Percentiles rank a stretch among this genome's conserved stretches.
Conservation (phyloP, 2,329 filamentous ascomycete species). For the Alternaria atra region DNA sequence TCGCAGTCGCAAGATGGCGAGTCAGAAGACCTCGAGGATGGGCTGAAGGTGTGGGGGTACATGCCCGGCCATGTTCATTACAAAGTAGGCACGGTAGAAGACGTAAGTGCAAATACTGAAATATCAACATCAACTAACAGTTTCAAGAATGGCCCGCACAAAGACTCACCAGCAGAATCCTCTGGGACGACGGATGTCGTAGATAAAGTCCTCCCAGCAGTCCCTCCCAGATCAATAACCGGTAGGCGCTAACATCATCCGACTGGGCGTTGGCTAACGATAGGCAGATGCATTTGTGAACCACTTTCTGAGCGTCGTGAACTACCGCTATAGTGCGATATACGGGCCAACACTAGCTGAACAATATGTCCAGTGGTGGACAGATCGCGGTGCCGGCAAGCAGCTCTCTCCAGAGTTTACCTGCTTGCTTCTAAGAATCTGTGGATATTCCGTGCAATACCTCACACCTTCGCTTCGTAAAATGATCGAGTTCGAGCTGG, state of each 20-base stretch:
- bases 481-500: conserved; percentile 58
- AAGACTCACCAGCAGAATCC: conserved; percentile 18
- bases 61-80: conserved; percentile 50
- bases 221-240: conserved; percentile 47
- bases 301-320: conserved; percentile 56
- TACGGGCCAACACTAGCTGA: conserved; percentile 58
- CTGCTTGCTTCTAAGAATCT: conserved; percentile 58
- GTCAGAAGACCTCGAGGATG: conserved; percentile 32
- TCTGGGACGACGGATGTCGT: conserved; percentile 36
- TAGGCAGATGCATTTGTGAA: conserved; percentile 57
- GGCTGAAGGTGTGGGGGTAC: conserved; percentile 47
- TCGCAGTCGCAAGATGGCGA: conserved; percentile 13
- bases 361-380: conserved; percentile 60
- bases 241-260: conserved; percentile 19
- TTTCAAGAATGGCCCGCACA: conserved; percentile 10
- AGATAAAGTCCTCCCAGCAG: conserved; percentile 43
- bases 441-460: conserved; percentile 57
- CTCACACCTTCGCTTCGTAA: conserved; percentile 50
- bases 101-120: conserved; percentile 14
- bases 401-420: conserved; percentile 56
- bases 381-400: conserved; percentile 45
- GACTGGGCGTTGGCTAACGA: conserved; percentile 10
- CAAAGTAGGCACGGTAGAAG: conserved; percentile 31
- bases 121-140: neutral
- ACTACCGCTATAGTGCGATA: conserved; percentile 58